Conservation (phyloP, 2,329 filamentous ascomycete species). For the Hypoxylon sp. region DNA sequence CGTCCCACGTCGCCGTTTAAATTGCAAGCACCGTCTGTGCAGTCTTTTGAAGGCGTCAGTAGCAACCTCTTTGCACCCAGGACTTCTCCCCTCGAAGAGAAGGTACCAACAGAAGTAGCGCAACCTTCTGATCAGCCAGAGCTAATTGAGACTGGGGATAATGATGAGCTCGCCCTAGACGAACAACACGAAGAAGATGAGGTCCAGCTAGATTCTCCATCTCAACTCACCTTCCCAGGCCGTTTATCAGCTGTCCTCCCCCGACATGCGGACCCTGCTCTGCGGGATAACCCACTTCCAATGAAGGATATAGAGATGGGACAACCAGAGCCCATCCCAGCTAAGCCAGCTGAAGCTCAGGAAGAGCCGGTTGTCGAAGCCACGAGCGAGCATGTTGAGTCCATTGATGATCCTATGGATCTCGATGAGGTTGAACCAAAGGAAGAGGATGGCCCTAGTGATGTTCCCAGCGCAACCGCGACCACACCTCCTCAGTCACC, state of each 20-base stretch:
- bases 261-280: slow-evolving; percentile 59
- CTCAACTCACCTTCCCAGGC: slow-evolving; percentile 61
- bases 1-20: slow-evolving; percentile 52
- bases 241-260: slow-evolving; percentile 63
- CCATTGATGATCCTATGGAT: slow-evolving; percentile 45
- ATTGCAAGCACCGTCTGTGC: slow-evolving; percentile 39
- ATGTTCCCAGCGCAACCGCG: slow-evolving; percentile 33
- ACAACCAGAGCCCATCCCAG: slow-evolving; percentile 25
- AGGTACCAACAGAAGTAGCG: slow-evolving; percentile 23
- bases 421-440: slow-evolving; percentile 51
- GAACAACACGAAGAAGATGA: slow-evolving; percentile 49
- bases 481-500: slow-evolving; percentile 53
- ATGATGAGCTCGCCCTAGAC: slow-evolving; percentile 15
- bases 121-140: slow-evolving; percentile 22
- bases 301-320: slow-evolving; percentile 15
- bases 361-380: slow-evolving; percentile 23
- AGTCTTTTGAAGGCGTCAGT: slow-evolving; percentile 27
- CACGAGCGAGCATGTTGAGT: slow-evolving; percentile 10
- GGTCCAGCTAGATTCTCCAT: slow-evolving; percentile 54
- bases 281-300: slow-evolving; percentile 54
- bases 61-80: slow-evolving; percentile 36
- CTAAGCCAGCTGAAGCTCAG: slow-evolving; percentile 12
- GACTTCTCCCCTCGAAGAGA: slow-evolving; percentile 41
- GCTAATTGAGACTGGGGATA: slow-evolving; percentile 25
- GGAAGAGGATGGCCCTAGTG: slow-evolving; percentile 27